phyloP scores from a whole-genome alignment of 495 filamentous ascomycete species.

The Gamarada debralockiae region DNA sequence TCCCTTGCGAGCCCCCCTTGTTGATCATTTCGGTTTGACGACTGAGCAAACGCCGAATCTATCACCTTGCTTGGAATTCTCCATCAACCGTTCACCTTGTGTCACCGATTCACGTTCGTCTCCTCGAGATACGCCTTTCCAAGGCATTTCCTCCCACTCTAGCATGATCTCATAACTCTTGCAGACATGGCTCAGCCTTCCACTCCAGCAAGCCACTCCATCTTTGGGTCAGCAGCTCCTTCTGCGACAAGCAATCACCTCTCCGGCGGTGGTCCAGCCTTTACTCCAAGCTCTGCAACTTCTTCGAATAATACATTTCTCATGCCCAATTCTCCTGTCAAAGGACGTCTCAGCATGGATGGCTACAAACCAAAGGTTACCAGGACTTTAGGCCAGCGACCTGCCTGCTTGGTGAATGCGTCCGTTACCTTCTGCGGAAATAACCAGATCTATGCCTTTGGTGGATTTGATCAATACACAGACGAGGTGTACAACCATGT shows the following conservation, averaged over 20 bases:
- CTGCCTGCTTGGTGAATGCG: slow-evolving; percentile 94
- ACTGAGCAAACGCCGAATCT: too few species aligned
- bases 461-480: slow-evolving; percentile 98
- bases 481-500: slow-evolving; percentile 99
- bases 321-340: slow-evolving; percentile 76
- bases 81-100: too few species aligned
- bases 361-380: slow-evolving; percentile 78
- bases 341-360: slow-evolving; percentile 48
- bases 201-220: slow-evolving; percentile 20
- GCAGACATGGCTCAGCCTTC: slow-evolving; percentile 24
- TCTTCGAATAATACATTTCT: slow-evolving; percentile 77
- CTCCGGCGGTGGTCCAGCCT: not conserved
- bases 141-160: too few species aligned
- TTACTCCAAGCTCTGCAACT: slow-evolving; percentile 41
- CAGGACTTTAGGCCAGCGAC: slow-evolving; percentile 77
- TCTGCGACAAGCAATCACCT: slow-evolving; percentile 8
- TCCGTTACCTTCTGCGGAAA: slow-evolving; percentile 96
- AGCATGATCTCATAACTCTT: not conserved
- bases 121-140: too few species aligned
- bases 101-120: not conserved
- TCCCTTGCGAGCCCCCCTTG: too few species aligned
- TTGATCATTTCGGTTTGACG: too few species aligned
- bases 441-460: slow-evolving; percentile 96
- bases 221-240: slow-evolving; percentile 18
- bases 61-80: too few species aligned